Conservation (phyloP, 164 flowering plant genomes). For the Annona cherimola region DNA sequence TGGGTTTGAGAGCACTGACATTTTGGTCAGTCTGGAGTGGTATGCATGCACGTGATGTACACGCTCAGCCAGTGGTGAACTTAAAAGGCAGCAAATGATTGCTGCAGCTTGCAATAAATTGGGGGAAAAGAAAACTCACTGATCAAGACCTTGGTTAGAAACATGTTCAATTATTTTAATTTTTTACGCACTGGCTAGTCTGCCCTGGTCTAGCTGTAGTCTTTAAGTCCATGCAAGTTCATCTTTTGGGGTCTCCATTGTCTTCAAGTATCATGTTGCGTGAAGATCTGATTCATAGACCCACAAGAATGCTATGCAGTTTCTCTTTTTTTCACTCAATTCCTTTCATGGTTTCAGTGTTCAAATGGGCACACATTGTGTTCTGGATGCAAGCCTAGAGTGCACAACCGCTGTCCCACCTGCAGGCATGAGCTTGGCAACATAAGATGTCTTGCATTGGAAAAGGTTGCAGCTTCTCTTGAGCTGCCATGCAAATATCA, state of each 20-base stretch:
- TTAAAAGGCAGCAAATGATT: not conserved
- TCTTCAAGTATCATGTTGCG: not conserved
- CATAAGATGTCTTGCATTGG: slow-evolving; percentile 86
- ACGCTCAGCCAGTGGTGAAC: not conserved
- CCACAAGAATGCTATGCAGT: not conserved
- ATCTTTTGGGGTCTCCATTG: not conserved
- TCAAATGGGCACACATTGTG: slow-evolving; percentile 94
- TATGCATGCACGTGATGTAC: not conserved
- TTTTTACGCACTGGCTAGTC: not conserved
- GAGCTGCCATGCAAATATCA: slow-evolving; percentile 94
- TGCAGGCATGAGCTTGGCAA: slow-evolving; percentile 96
- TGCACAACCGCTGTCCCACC: slow-evolving; percentile 91
- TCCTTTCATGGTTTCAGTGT: slow-evolving; percentile 47
- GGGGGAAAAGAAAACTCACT: no score
- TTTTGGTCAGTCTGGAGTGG: not conserved
- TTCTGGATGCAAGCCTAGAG: slow-evolving; percentile 87
- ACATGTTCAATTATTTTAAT: not conserved
- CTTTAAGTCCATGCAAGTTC: not conserved
- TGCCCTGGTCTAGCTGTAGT: no score
- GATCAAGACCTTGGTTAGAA: not conserved
- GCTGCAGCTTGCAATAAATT: not conserved
- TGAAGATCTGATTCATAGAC: not conserved
- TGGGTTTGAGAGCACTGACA: not conserved
- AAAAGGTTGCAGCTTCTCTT: slow-evolving; percentile 89
- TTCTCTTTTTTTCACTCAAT: not conserved